Percentiles rank a stretch among this genome's conserved stretches.
Conservation (phyloP, 257 asterid genomes). For the Euphrasia confusa region DNA sequence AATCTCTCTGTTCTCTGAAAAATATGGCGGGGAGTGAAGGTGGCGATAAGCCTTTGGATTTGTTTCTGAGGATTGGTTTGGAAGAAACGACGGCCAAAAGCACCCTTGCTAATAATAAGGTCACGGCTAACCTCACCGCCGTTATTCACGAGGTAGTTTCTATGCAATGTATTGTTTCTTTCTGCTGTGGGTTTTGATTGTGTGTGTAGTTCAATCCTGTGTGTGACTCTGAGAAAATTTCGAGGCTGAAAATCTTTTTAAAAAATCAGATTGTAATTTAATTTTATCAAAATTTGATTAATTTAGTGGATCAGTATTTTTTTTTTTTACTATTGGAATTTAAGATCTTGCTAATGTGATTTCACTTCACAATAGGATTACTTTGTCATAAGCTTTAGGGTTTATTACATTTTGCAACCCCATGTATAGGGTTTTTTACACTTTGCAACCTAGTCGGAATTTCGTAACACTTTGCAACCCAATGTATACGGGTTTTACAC, state of each 20-base stretch:
- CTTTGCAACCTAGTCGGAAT: too few species aligned
- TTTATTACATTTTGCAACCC: too few species aligned
- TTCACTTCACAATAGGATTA: constrained; percentile 4
- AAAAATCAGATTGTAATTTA: neutral
- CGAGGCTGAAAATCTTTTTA: neutral
- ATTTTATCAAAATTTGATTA: neutral
- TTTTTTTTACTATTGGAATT: neutral
- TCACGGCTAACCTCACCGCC: constrained; percentile 44
- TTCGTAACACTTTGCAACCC: too few species aligned
- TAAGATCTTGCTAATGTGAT: neutral
- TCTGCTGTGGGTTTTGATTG: constrained; percentile 25
- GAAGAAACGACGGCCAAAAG: constrained; percentile 49
- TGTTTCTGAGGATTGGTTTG: constrained; percentile 46
- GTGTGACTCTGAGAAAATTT: constrained; percentile 2
- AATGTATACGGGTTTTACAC: too few species aligned
- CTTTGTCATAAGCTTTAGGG: neutral
- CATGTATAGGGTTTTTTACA: too few species aligned
- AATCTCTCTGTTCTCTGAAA: neutral
- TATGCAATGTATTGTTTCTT: constrained; percentile 9
- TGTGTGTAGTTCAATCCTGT: neutral
- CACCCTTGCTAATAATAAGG: constrained; percentile 53
- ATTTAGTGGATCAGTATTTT: too few species aligned
- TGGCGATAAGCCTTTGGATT: constrained; percentile 34
- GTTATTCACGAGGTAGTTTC: constrained; percentile 46
- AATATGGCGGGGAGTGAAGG: constrained; percentile 33